A percentile compares a stretch with the other conserved stretches of the same genome.
Evolutionary conservation across 2,329 filamentous ascomycete genomes (phyloP).

Genomic region (Hysterium pulicare): DNA sequence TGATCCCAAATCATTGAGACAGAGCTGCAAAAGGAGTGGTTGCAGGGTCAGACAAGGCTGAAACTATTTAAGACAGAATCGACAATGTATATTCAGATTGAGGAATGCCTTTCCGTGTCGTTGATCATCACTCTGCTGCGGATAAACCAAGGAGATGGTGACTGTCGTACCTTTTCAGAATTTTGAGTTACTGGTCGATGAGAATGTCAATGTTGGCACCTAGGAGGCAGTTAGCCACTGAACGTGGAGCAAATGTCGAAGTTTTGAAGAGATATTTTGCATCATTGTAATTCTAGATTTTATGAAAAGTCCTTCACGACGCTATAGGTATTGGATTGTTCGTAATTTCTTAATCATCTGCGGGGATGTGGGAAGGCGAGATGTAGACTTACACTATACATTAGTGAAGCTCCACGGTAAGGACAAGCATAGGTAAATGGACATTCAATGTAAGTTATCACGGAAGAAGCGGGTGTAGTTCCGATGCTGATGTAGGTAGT

Average conservation of each 20-base stretch:
- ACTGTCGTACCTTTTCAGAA: constrained; percentile 45
- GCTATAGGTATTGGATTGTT: constrained; percentile 60
- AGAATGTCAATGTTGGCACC: constrained; percentile 2
- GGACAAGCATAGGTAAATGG: too few species aligned
- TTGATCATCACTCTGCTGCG: constrained; percentile 56
- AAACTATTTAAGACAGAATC: constrained; percentile 65
- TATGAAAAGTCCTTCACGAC: constrained; percentile 49
- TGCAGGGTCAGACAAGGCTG: constrained; percentile 62
- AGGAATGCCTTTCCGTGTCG: constrained; percentile 68
- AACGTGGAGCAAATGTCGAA: too few species aligned
- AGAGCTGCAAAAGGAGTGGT: neutral
- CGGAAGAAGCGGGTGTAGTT: too few species aligned
- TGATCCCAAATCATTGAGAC: too few species aligned
- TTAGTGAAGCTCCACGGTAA: too few species aligned
- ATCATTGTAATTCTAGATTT: constrained; percentile 59
- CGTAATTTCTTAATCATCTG: constrained; percentile 44
- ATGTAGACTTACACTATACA: too few species aligned
- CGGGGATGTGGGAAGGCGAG: constrained; percentile 10
- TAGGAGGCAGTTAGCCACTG: neutral
- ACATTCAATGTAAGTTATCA: too few species aligned
- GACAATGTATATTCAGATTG: constrained; percentile 62
- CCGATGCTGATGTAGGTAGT: too few species aligned
- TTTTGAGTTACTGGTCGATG: constrained; percentile 3
- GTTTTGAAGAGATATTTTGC: too few species aligned
- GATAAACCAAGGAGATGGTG: constrained; percentile 9